Base-by-base conservation (phyloP, 495 filamentous ascomycete genomes). In the Neurospora sp. region DNA sequence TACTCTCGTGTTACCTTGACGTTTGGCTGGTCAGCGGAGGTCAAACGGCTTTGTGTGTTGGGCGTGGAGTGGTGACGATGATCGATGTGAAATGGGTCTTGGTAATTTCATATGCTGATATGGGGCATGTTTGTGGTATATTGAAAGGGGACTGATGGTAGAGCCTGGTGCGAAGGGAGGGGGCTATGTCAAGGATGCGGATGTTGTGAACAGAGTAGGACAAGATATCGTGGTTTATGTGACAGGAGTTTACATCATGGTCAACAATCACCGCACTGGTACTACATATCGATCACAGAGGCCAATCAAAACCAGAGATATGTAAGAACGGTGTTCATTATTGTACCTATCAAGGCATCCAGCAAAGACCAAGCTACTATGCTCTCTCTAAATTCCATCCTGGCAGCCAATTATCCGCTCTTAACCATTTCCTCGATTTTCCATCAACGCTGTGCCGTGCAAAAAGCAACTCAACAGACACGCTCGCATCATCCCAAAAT, bases 1-100 rank as follows among this genome's bases (percentile, higher is more conserved):
- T 88, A 84, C 73, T 77, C 83, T 66, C 82, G 87, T 16, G 72
- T 88, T n/a, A 88, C 85, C 12, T 69, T 89, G 44, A 80, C 85
- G 10, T 87, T 89, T 76, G 87, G 86, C 1, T 89, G 86, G 85
- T 81, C 79, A 10, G 77, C 80, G 37, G 79, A 75, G 14, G 78
- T 85, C 6, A 86, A 83, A 41, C 82, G 84, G 72, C 71, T 89
- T 42, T 84, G 82, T 53, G 80, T 88, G 69, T 77, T 87, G 73
- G 83, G 83, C 27, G 85, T 83, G 35, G 81, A 82, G 69, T 80
- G 82, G 79, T 86, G 76, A 82, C 12, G 27, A 31, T 61, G 53
- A 3, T 16, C 27, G 11, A 35, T 5, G 16, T 37, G 35, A 35
- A 16, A 18, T 14, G 10, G 20, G 2, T 11, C 4, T 27, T 61